phyloP scores from a whole-genome alignment of 1,139 yeast genomes.

The Ogataea hybrid region DNA sequence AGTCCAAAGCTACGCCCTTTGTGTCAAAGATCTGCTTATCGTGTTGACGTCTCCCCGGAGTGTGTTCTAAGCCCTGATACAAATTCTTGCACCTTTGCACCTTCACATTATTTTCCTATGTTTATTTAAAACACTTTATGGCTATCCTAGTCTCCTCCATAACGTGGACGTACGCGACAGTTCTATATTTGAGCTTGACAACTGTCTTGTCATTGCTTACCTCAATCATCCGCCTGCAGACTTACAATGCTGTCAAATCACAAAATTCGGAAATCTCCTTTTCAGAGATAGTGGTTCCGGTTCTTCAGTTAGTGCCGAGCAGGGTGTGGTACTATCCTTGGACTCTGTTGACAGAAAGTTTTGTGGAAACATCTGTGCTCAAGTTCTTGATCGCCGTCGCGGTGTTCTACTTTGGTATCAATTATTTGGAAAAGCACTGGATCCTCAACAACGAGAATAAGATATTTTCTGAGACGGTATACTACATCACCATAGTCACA shows the following conservation, averaged over 20 bases:
- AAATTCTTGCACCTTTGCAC: too few relatives aligned
- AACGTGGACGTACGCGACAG: slow-evolving; percentile 13
- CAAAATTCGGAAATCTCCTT: slow-evolving; percentile 21
- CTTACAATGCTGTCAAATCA: slow-evolving; percentile 18
- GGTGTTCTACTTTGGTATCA: slow-evolving; percentile 51
- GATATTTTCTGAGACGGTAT: slow-evolving; percentile 33
- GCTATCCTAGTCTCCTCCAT: not conserved
- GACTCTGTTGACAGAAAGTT: slow-evolving; percentile 70
- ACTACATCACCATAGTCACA: slow-evolving; percentile 57
- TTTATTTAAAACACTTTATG: not conserved
- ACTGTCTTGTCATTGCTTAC: slow-evolving; percentile 24
- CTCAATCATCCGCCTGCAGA: slow-evolving; percentile 24
- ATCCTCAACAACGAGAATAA: slow-evolving; percentile 22
- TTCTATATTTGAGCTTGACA: slow-evolving; percentile 19
- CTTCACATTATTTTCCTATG: too few relatives aligned
- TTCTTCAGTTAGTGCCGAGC: slow-evolving; percentile 68
- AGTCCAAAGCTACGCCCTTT: too few relatives aligned
- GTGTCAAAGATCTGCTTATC: too few relatives aligned
- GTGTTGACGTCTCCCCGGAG: too few relatives aligned
- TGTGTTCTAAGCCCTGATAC: too few relatives aligned
- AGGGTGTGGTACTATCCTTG: slow-evolving; percentile 64
- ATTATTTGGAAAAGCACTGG: slow-evolving; percentile 54
- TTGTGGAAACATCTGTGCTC: slow-evolving; percentile 62
- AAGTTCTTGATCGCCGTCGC: slow-evolving; percentile 48
- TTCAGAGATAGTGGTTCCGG: slow-evolving; percentile 37